Evolutionary conservation across 805 yeast genomes (phyloP).

Genomic region (Gaillardinia entomophila): DNA sequence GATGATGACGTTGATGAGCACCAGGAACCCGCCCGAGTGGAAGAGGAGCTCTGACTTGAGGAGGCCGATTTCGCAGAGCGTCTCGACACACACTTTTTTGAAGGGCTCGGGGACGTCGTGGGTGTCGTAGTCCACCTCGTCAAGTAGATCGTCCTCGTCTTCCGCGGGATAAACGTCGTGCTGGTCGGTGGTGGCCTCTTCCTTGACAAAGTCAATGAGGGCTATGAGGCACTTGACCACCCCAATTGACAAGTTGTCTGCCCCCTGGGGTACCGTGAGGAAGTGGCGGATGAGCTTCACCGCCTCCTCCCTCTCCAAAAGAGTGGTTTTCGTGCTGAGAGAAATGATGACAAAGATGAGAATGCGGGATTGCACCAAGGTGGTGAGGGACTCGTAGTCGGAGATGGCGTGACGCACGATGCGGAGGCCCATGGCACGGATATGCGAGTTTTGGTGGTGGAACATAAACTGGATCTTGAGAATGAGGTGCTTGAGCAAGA

Average conservation of each 20-base stretch:
- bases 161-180: neutral
- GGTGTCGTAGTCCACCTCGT: constrained; percentile 1
- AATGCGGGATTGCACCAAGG: constrained; percentile 48
- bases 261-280: constrained; percentile 47
- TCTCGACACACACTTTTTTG: constrained; percentile 40
- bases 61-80: constrained; percentile 32
- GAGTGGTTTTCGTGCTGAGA: constrained; percentile 48
- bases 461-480: constrained; percentile 56
- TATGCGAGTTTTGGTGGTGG: constrained; percentile 50
- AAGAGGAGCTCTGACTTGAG: constrained; percentile 37
- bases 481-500: constrained; percentile 54
- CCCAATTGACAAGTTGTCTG: constrained; percentile 50
- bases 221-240: constrained; percentile 63
- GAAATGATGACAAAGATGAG: constrained; percentile 63
- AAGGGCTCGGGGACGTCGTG: constrained; percentile 20
- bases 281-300: constrained; percentile 63
- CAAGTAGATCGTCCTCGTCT: neutral
- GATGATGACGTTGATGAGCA: constrained; percentile 35
- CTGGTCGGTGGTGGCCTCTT: constrained; percentile 5
- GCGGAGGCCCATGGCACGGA: constrained; percentile 72
- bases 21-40: constrained; percentile 50
- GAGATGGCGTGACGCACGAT: constrained; percentile 61
- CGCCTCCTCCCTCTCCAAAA: constrained; percentile 71
- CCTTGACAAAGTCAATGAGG: constrained; percentile 42
- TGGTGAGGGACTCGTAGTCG: constrained; percentile 47